Conservation (phyloP, 1,284 basidiomycete species). For the Rhodotorula mucilaginosa region DNA sequence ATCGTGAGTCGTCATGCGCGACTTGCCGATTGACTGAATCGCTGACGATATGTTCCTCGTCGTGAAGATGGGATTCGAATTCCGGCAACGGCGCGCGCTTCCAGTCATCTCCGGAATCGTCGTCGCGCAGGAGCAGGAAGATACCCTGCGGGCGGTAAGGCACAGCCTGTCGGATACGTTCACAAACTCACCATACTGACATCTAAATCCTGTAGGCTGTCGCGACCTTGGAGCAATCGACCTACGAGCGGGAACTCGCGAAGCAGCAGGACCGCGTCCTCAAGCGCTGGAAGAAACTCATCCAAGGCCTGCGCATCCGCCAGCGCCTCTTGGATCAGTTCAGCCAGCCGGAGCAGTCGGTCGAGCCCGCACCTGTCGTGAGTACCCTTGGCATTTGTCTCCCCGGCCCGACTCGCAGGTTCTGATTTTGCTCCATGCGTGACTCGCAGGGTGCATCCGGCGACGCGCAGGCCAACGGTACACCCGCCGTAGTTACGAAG, state of each 20-base stretch:
- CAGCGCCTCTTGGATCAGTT: conserved; percentile 54
- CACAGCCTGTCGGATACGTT: not conserved
- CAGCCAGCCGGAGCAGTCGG: conserved; percentile 7
- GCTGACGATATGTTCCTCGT: not conserved
- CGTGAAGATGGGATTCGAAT: conserved; percentile 83
- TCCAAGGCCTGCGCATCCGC: conserved; percentile 83
- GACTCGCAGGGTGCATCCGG: too few species aligned
- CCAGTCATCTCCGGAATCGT: conserved; percentile 86
- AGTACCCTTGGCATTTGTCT: too few species aligned
- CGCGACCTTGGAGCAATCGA: conserved; percentile 59
- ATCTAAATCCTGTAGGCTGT: conserved; percentile 5
- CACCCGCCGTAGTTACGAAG: too few species aligned
- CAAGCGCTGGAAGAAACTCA: conserved; percentile 83
- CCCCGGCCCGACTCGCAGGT: too few species aligned
- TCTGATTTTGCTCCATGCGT: too few species aligned
- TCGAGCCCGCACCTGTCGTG: not conserved
- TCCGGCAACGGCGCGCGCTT: conserved; percentile 81
- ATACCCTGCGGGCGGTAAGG: conserved; percentile 69
- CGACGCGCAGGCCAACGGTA: too few species aligned
- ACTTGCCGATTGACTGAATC: not conserved
- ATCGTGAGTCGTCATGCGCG: conserved; percentile 59
- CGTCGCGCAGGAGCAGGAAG: conserved; percentile 75
- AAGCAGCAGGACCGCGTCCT: conserved; percentile 78
- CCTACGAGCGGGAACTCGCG: conserved; percentile 69
- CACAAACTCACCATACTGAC: not conserved